phyloP scores from a whole-genome alignment of 1,284 basidiomycete species.

The Cutaneotrichosporon daszewskae region DNA sequence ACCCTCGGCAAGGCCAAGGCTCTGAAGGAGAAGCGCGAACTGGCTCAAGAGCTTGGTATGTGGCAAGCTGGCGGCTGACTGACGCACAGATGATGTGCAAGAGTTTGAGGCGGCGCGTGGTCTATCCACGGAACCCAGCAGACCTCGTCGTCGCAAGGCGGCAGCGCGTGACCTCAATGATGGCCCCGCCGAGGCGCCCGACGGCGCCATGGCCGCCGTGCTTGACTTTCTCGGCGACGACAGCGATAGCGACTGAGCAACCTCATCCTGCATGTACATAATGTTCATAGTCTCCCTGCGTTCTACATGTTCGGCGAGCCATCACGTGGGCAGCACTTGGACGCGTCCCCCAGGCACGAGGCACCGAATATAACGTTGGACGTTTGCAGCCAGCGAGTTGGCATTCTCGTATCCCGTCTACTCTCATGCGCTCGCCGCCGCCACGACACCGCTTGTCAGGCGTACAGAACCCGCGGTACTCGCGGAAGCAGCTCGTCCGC shows the following conservation, averaged over 20 bases:
- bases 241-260: too few relatives aligned
- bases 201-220: conserved; percentile 13
- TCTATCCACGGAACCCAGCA: conserved; percentile 15
- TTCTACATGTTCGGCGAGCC: too few relatives aligned
- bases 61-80: conserved; percentile 1
- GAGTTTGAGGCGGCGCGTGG: conserved; percentile 46
- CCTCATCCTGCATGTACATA: background rate
- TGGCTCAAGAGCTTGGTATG: conserved; percentile 71
- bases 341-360: too few relatives aligned
- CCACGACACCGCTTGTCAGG: too few relatives aligned
- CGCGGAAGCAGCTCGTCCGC: too few relatives aligned
- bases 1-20: conserved; percentile 70
- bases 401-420: too few relatives aligned
- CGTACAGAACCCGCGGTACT: too few relatives aligned
- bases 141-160: conserved; percentile 10
- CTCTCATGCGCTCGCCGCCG: too few relatives aligned
- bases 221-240: conserved; percentile 16
- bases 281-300: background rate
- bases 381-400: too few relatives aligned
- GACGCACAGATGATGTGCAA: conserved; percentile 44
- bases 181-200: background rate
- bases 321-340: too few relatives aligned
- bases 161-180: background rate
- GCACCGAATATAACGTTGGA: too few relatives aligned
- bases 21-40: conserved; percentile 64